Percentiles rank a stretch among this genome's conserved stretches.
Conservation (phyloP, 1,139 yeast genomes). For the Taphrina confusa region DNA sequence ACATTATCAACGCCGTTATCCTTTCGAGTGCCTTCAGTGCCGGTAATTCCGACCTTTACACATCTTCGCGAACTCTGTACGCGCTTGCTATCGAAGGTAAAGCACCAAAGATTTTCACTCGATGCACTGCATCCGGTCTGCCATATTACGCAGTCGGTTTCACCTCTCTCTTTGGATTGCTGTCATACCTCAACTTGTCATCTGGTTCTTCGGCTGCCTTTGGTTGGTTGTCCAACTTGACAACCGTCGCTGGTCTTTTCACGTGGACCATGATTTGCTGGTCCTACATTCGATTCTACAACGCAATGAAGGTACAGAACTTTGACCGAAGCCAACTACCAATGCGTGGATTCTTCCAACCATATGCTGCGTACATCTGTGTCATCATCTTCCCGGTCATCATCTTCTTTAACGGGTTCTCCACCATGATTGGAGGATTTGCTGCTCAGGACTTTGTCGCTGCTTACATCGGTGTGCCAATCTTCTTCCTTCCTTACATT, state of each 20-base stretch:
- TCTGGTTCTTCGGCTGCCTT: constrained; percentile 69
- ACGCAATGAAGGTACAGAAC: constrained; percentile 39
- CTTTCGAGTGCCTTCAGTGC: constrained; percentile 76
- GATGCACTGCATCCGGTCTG: constrained; percentile 65
- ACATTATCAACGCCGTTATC: constrained; percentile 61
- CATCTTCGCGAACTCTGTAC: constrained; percentile 74
- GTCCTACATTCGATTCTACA: constrained; percentile 42
- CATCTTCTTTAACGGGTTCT: constrained; percentile 67
- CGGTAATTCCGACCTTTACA: constrained; percentile 75
- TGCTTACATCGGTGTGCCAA: constrained; percentile 57
- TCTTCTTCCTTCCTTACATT: constrained; percentile 53
- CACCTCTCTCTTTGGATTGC: constrained; percentile 49
- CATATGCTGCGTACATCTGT: constrained; percentile 60
- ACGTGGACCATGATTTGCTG: constrained; percentile 57
- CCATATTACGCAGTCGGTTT: constrained; percentile 53
- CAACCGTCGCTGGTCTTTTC: constrained; percentile 59
- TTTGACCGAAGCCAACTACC: constrained; percentile 52
- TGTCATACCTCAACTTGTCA: constrained; percentile 69
- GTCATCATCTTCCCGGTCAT: constrained; percentile 57
- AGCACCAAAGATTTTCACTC: constrained; percentile 62
- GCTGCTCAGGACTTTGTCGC: constrained; percentile 54
- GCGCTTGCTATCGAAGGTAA: constrained; percentile 71
- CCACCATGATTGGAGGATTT: constrained; percentile 60
- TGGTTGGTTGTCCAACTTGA: constrained; percentile 78
- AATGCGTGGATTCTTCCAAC: constrained; percentile 72